These are phyloP conservation scores for Coniella lustricola DNA, from an alignment of 2,329 filamentous ascomycete species.

Conservation along the genomic window DNA sequence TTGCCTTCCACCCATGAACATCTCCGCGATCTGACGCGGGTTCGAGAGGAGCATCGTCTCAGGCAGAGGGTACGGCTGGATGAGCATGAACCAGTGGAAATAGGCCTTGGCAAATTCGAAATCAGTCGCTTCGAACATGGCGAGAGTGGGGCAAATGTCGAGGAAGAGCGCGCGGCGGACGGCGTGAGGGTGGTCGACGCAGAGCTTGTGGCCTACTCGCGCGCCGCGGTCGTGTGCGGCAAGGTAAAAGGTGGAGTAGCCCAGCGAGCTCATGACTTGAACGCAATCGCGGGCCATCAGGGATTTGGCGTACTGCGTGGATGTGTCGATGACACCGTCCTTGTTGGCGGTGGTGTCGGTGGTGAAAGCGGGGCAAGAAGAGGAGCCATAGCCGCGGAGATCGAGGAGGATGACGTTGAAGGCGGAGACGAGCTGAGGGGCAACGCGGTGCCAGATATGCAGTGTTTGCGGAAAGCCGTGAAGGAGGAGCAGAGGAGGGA, in stretches of 20 bases:
- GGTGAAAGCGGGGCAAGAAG: constrained; percentile 24
- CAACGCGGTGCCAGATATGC: constrained; percentile 44
- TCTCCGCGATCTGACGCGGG: constrained; percentile 33
- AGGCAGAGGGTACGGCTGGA: constrained; percentile 43
- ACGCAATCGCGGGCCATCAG: constrained; percentile 42
- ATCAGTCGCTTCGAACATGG: constrained; percentile 41
- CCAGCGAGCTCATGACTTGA: constrained; percentile 37
- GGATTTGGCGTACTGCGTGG: constrained; percentile 36
- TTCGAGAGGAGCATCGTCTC: constrained; percentile 37
- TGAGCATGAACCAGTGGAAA: constrained; percentile 54
- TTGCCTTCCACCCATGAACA: constrained; percentile 35
- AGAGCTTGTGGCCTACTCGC: constrained; percentile 46
- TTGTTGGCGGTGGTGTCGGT: constrained; percentile 29
- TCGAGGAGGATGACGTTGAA: constrained; percentile 41
- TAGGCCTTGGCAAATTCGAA: constrained; percentile 40
- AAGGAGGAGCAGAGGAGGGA: constrained; percentile 38
- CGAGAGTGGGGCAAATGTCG: constrained; percentile 48
- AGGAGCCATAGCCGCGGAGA: constrained; percentile 44
- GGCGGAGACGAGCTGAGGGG: constrained; percentile 28
- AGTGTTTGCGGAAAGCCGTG: constrained; percentile 47
- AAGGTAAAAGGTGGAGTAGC: constrained; percentile 36
- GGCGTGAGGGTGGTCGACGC: constrained; percentile 36
- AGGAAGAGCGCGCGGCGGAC: constrained; percentile 38
- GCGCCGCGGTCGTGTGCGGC: constrained; percentile 53
- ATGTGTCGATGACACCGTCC: constrained; percentile 23